Conservation (phyloP, 768 basidiomycete species). For the Pholiota conissans region DNA sequence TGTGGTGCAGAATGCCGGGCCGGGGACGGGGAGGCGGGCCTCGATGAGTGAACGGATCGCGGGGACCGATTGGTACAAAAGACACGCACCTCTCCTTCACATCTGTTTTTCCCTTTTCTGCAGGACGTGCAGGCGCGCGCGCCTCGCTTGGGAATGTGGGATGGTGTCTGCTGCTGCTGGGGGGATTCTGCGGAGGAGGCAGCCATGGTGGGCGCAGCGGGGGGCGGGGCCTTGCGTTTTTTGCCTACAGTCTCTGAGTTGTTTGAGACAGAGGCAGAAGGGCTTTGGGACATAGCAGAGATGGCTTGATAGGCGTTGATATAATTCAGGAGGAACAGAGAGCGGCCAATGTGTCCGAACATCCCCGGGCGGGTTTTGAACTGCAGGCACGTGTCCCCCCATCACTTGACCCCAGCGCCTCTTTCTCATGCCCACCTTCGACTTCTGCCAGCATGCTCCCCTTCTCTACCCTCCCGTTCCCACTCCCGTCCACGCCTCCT, state of each 20-base stretch:
- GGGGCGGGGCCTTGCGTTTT: slow-evolving; percentile 51
- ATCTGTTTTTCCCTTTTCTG: slow-evolving; percentile 90
- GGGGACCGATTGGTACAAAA: slow-evolving; percentile 32
- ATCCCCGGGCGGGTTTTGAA: slow-evolving; percentile 23
- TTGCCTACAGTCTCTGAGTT: slow-evolving; percentile 55
- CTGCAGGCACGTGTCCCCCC: slow-evolving; percentile 27
- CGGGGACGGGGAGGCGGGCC: slow-evolving; percentile 72
- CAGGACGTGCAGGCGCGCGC: slow-evolving; percentile 87
- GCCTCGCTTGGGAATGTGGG: slow-evolving; percentile 89
- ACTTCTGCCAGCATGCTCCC: slow-evolving; percentile 9
- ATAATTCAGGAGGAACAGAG: slow-evolving; percentile 23
- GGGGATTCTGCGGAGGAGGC: slow-evolving; percentile 29
- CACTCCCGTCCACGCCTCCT: neutral
- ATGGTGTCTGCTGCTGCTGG: slow-evolving; percentile 31
- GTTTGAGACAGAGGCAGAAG: slow-evolving; percentile 57
- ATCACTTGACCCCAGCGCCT: slow-evolving; percentile 27
- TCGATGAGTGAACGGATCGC: slow-evolving; percentile 53
- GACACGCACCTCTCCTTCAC: slow-evolving; percentile 78
- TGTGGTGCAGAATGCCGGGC: slow-evolving; percentile 60
- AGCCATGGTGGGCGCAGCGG: slow-evolving; percentile 34
- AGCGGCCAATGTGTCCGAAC: slow-evolving; percentile 26
- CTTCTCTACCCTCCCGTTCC: slow-evolving; percentile 1
- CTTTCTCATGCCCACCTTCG: slow-evolving; percentile 15
- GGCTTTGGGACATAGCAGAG: slow-evolving; percentile 63
- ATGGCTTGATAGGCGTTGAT: slow-evolving; percentile 19